phyloP scores from a whole-genome alignment of 169 alveolate species.

The Cryptosporidium sp. region DNA sequence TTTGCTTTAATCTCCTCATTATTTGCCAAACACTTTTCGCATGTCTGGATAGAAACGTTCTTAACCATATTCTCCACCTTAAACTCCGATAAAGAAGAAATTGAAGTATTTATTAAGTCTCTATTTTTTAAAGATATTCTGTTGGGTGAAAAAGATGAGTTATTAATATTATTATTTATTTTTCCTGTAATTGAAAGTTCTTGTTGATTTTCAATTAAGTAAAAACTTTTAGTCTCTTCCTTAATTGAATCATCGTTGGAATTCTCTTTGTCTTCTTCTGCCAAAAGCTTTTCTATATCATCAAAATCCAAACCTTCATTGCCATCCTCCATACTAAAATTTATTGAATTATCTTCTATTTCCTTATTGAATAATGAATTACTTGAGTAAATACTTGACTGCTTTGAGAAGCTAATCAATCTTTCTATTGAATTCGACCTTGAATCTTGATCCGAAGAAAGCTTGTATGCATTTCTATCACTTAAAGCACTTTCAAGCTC shows the following conservation, averaged over 20 bases:
- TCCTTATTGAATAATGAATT: background rate
- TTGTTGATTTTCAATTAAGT: background rate
- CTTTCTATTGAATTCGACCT: conserved; percentile 53
- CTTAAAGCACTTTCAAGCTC: conserved; percentile 40
- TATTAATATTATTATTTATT: background rate
- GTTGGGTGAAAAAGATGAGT: background rate
- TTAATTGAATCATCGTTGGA: background rate
- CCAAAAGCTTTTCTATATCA: conserved; percentile 7
- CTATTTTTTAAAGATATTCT: background rate
- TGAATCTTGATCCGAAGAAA: conserved; percentile 21
- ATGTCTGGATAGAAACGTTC: conserved; percentile 26
- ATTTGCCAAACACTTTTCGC: conserved; percentile 13
- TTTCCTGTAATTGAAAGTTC: background rate
- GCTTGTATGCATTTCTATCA: background rate
- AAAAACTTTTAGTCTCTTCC: background rate
- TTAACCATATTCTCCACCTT: background rate
- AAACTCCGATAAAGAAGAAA: conserved; percentile 29
- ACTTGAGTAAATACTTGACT: background rate
- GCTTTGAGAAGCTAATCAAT: conserved; percentile 12
- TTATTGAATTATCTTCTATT: background rate
- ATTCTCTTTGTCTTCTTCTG: background rate
- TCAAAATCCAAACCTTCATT: background rate
- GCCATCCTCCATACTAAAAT: background rate
- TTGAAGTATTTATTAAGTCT: background rate
- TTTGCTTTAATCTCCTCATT: background rate